Conservation (phyloP, 129 eudicot genomes). For the sunflower (Helianthus annuus) region DNA sequence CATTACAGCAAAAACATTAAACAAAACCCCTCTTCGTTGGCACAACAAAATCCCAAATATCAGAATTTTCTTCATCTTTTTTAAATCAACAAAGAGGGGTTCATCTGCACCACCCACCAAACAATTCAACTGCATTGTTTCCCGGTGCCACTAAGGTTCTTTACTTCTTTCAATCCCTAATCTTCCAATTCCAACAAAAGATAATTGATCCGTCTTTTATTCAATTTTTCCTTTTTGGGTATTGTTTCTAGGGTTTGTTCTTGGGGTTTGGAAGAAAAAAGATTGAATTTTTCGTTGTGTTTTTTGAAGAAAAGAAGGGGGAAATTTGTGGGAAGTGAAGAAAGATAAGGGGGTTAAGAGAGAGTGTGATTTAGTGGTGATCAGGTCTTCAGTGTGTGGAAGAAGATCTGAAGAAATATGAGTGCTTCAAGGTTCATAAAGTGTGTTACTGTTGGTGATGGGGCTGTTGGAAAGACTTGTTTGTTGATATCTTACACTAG, state of each 20-base stretch:
- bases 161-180: neutral
- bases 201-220: conserved; percentile 13
- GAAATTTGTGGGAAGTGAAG: conserved; percentile 13
- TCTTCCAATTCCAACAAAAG: conserved; percentile 10
- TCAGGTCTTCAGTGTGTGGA: conserved; percentile 58
- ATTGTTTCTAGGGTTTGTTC: conserved; percentile 39
- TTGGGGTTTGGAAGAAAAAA: conserved; percentile 18
- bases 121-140: conserved; percentile 79
- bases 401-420: conserved; percentile 77
- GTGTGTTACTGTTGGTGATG: conserved; percentile 99
- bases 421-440: conserved; percentile 95
- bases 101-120: conserved; percentile 44
- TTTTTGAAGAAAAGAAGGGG: conserved; percentile 12
- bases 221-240: conserved; percentile 13
- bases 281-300: too few relatives aligned
- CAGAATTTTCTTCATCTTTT: conserved; percentile 14
- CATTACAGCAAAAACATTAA: conserved; percentile 19
- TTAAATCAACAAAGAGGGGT: conserved; percentile 29
- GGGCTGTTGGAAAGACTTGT: conserved; percentile 98
- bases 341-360: neutral
- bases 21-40: conserved; percentile 26
- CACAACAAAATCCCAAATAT: conserved; percentile 32
- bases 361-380: conserved; percentile 17
- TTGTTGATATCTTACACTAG: conserved; percentile 97
- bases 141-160: conserved; percentile 46